phyloP scores from a whole-genome alignment of 768 basidiomycete genomes.

The Boletus rufocinnamomeus region DNA sequence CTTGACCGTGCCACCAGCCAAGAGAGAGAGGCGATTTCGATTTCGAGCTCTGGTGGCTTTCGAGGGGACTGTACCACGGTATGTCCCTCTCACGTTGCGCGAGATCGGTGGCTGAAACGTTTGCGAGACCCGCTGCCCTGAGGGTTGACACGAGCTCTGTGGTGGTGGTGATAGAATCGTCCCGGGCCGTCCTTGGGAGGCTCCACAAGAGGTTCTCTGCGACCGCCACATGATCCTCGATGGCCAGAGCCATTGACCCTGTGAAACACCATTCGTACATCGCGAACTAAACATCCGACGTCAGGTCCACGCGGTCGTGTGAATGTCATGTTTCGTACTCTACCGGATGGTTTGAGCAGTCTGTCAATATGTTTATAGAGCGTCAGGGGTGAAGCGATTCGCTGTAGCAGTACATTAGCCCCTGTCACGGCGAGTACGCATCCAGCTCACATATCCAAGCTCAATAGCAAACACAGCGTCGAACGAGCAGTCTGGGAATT shows the following conservation, averaged over 20 bases:
- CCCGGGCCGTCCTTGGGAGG: neutral
- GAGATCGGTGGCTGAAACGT: slow-evolving; percentile 1
- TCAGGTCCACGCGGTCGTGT: neutral
- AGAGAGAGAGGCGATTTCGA: neutral
- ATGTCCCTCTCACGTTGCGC: neutral
- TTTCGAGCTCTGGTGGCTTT: neutral
- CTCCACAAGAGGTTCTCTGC: slow-evolving; percentile 1
- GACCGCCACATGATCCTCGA: neutral
- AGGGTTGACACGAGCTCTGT: neutral
- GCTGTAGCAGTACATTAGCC: neutral
- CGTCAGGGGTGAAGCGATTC: neutral
- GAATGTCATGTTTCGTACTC: neutral
- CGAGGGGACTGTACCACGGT: slow-evolving; percentile 8
- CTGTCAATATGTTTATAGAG: slow-evolving; percentile 4
- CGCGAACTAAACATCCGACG: neutral
- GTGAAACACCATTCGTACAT: slow-evolving; percentile 12
- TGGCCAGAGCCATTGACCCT: neutral
- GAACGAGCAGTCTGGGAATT: slow-evolving; percentile 6
- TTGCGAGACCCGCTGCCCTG: neutral
- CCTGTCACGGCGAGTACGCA: neutral
- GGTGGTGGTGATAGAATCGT: neutral
- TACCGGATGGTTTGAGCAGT: slow-evolving; percentile 10
- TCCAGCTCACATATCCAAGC: slow-evolving; percentile 5
- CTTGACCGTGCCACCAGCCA: slow-evolving; percentile 7
- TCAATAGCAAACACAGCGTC: slow-evolving; percentile 11